A percentile compares a stretch with the other conserved stretches of the same genome.
These are phyloP conservation scores for Penicillium diatomitis DNA, from an alignment of 495 filamentous ascomycete genomes.

Conservation along the genomic window DNA sequence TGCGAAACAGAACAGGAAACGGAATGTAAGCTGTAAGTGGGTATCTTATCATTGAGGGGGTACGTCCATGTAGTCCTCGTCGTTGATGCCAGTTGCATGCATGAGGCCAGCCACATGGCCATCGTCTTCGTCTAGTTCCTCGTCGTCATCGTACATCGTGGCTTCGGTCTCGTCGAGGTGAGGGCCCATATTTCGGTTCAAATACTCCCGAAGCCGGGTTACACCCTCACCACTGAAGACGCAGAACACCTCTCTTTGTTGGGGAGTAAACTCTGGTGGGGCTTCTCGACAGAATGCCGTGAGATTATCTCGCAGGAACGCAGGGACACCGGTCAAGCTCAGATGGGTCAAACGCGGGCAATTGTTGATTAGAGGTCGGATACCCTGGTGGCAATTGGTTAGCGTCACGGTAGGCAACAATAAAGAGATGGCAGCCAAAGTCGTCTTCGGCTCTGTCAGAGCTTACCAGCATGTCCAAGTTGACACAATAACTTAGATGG, in stretches of 20 bases:
- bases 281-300: conserved; percentile 77
- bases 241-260: conserved; percentile 91
- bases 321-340: conserved; percentile 88
- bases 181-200: conserved; percentile 45
- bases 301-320: conserved; percentile 65
- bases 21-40: conserved; percentile 6
- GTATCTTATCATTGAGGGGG: conserved; percentile 36
- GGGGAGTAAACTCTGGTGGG: conserved; percentile 85
- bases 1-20: conserved; percentile 5
- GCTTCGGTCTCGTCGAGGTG: conserved; percentile 34
- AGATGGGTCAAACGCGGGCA: conserved; percentile 92
- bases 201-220: conserved; percentile 59
- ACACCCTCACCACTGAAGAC: conserved; percentile 93
- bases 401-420: conserved; percentile 9
- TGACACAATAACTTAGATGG: conserved; percentile 91
- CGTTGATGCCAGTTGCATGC: conserved; percentile 43
- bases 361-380: conserved; percentile 77
- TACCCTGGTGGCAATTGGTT: conserved; percentile 52
- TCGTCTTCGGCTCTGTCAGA: not conserved
- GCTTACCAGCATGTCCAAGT: conserved; percentile 69
- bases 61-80: conserved; percentile 43
- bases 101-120: conserved; percentile 48
- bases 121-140: conserved; percentile 45
- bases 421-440: not conserved
- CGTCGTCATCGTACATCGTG: conserved; percentile 49